Evolutionary conservation across 257 asterid species (phyloP).

Genomic region (Nicotiana sylvestris): DNA sequence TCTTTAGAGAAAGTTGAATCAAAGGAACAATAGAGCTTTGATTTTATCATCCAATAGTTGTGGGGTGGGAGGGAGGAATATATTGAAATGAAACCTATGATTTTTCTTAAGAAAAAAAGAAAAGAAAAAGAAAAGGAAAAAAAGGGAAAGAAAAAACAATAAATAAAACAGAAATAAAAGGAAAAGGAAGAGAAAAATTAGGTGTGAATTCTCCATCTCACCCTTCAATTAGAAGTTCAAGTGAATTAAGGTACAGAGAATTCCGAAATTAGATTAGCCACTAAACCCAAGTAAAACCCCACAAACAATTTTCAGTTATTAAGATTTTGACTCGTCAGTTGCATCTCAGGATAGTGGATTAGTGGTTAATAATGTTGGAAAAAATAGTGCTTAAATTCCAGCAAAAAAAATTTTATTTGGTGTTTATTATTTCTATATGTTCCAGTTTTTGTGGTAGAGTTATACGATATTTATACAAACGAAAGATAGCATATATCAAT

Average conservation of each 20-base stretch:
- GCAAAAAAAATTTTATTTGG: neutral
- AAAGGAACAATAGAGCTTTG: too few relatives aligned
- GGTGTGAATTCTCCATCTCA: neutral
- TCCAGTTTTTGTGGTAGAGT: neutral
- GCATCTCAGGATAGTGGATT: neutral
- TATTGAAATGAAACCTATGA: neutral
- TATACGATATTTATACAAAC: neutral
- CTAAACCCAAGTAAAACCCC: too few relatives aligned
- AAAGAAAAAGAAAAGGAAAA: neutral
- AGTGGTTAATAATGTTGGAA: neutral
- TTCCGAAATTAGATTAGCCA: too few relatives aligned
- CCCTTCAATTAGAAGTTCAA: neutral
- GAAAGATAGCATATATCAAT: neutral
- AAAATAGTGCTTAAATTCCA: neutral
- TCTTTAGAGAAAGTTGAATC: too few relatives aligned
- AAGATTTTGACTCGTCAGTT: neutral
- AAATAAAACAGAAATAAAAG: too few relatives aligned
- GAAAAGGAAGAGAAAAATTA: too few relatives aligned
- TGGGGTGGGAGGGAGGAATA: neutral
- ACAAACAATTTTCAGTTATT: neutral
- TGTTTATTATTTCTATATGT: accelerated
- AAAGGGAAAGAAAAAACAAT: too few relatives aligned
- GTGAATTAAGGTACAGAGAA: too few relatives aligned
- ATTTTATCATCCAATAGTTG: too few relatives aligned
- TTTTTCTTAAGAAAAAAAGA: too few relatives aligned